These are phyloP conservation scores for Phytophthora sp. DNA, from an alignment of 352 stramenopile genomes.

Conservation along the genomic window DNA sequence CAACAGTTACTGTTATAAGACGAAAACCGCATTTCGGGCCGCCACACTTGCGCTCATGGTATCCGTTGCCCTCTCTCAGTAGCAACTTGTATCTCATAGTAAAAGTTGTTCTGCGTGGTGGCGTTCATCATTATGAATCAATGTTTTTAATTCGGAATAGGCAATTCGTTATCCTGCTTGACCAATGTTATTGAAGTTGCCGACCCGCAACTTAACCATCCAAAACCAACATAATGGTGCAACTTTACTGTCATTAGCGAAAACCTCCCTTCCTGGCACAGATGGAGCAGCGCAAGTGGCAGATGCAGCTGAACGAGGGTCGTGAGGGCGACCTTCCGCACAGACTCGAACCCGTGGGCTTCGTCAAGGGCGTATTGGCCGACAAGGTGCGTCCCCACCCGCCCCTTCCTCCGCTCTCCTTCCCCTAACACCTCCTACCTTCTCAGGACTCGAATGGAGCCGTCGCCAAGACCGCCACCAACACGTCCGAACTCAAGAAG, in stretches of 20 bases:
- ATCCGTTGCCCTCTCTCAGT: no score
- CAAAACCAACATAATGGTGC: neutral
- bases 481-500: conserved; percentile 87
- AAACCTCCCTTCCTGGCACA: conserved; percentile 12
- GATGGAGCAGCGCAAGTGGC: conserved; percentile 78
- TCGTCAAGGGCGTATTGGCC: conserved; percentile 57
- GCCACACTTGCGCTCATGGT: no score
- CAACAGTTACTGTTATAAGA: no score
- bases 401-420: neutral
- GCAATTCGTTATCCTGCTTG: no score
- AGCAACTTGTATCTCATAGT: no score
- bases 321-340: conserved; percentile 74
- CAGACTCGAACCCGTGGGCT: conserved; percentile 73
- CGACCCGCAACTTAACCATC: neutral
- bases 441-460: conserved; percentile 55
- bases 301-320: conserved; percentile 75
- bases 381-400: conserved; percentile 50
- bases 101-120: no score
- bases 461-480: conserved; percentile 65
- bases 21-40: no score
- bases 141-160: no score
- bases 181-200: neutral
- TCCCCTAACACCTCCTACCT: neutral
- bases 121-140: no score
- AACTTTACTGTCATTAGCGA: neutral